Base-by-base conservation (phyloP, 768 basidiomycete species). In the Leccinellum luteum region DNA sequence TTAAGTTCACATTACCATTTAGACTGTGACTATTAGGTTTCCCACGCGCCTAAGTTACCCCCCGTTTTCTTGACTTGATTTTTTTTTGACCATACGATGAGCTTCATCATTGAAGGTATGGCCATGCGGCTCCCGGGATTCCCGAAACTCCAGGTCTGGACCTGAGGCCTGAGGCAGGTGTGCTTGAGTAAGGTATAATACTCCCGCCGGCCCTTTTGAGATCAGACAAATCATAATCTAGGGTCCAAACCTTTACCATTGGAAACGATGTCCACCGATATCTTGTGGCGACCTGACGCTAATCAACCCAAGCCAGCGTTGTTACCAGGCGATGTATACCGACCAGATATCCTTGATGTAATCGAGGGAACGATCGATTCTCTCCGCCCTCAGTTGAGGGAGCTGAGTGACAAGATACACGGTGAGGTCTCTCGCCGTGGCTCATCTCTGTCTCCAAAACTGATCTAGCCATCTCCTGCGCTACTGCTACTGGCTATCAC, bases 391-490 rank as follows among this genome's bases (percentile, higher is more conserved):
- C 85, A 88, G 48, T 68, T 92, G 52, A 76, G 84, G 53, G 75
- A 68, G 32, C 67, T 93, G 21, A 92, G 89, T 64, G 71, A 90
- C 34, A 85, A 89, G 63, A 89, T 93, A 25, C 89, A 89, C 58
- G 81, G 89, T 87, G 64, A 34, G 51, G 4, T 6, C 6, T 19
- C 17, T 34, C 21, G 13, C 14, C n/a, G 6, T 25, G 23, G 15
- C 10, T 38, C 9, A 17, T 3, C 3, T 14, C 21, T 21, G n/a
- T 56, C 12, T 54, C 10, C 7, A 15, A 8, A 31, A 35, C 51
- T 59, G 52, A 63, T 60, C 58, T 4, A 47, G 45, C 5, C 35
- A 25, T 48, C 7, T 13, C 7, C n/a, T 34, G 23, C 23, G 28
- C 13, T 38, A 6, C 23, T 28, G 6, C 30, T 15, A 31, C 41